A percentile compares a stretch with the other conserved stretches of the same genome.
These are phyloP conservation scores for Emmonsiellopsis sp. DNA, from an alignment of 2,329 filamentous ascomycete genomes.

Conservation along the genomic window DNA sequence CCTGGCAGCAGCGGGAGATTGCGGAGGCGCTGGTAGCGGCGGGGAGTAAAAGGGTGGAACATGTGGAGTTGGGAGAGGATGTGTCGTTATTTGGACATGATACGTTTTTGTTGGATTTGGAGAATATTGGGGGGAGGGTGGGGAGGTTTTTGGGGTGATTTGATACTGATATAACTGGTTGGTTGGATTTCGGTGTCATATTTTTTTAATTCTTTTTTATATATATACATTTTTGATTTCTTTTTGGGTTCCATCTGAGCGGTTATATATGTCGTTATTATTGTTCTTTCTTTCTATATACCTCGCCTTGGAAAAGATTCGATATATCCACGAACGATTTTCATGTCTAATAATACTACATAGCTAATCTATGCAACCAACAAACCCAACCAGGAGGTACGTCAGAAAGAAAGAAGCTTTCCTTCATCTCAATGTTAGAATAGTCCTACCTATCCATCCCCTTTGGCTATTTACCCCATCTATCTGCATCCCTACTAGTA, in stretches of 20 bases:
- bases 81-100: slow-evolving; percentile 93
- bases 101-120: slow-evolving; percentile 84
- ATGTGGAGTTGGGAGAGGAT: slow-evolving; percentile 89
- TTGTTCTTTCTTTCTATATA: neutral
- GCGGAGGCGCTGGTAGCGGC: slow-evolving; percentile 68
- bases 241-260: neutral
- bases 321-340: too few species aligned
- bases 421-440: too few species aligned
- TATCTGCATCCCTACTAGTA: too few species aligned
- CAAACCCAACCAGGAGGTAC: too few species aligned
- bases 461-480: too few species aligned
- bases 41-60: slow-evolving; percentile 73
- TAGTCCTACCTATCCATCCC: too few species aligned
- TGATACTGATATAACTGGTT: neutral
- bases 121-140: slow-evolving; percentile 81
- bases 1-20: slow-evolving; percentile 95
- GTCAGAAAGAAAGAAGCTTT: too few species aligned
- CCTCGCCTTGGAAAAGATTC: too few species aligned
- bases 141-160: slow-evolving; percentile 62
- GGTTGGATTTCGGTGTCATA: neutral
- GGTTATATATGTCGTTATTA: neutral
- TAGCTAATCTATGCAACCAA: too few species aligned
- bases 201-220: neutral
- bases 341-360: too few species aligned
- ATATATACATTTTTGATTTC: neutral